Conservation (phyloP, 1,284 basidiomycete species). For the Marasmius tenuissimus region DNA sequence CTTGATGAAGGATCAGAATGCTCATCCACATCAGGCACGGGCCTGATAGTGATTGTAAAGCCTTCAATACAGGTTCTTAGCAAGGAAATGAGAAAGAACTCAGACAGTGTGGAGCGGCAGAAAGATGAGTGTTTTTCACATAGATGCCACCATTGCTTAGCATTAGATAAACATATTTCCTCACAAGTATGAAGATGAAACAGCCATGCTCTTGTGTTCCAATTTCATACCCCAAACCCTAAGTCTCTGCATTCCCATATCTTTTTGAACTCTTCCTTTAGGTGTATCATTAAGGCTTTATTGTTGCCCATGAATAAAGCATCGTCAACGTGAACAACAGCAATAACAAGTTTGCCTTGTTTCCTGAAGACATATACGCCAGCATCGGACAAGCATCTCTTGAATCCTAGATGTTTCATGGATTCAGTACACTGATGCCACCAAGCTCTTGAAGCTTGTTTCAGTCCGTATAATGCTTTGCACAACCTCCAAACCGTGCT, state of each 20-base stretch:
- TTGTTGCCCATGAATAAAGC: neutral
- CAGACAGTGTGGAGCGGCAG: no score
- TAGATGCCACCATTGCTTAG: no score
- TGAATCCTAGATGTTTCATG: conserved; percentile 21
- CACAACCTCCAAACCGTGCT: conserved; percentile 22
- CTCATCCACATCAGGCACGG: no score
- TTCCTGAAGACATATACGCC: conserved; percentile 21
- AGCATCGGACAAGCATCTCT: conserved; percentile 17
- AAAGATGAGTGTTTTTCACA: no score
- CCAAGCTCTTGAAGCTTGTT: conserved; percentile 31
- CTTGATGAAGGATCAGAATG: no score
- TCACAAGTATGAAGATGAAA: no score
- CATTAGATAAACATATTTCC: no score
- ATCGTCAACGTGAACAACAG: conserved; percentile 18
- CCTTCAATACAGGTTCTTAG: no score
- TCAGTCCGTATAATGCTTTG: conserved; percentile 30
- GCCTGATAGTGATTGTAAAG: no score
- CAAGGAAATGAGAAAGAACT: no score
- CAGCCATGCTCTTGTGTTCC: no score
- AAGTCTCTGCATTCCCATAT: conserved; percentile 16
- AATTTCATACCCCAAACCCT: no score
- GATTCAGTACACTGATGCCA: conserved; percentile 24
- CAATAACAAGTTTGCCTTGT: conserved; percentile 14
- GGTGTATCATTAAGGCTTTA: neutral
- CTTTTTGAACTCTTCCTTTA: conserved; percentile 12